Evolutionary conservation across 805 yeast genomes (phyloP), one percentile per base, ranked within the genome.

Genomic region (Metschnikowia henanensis): DNA sequence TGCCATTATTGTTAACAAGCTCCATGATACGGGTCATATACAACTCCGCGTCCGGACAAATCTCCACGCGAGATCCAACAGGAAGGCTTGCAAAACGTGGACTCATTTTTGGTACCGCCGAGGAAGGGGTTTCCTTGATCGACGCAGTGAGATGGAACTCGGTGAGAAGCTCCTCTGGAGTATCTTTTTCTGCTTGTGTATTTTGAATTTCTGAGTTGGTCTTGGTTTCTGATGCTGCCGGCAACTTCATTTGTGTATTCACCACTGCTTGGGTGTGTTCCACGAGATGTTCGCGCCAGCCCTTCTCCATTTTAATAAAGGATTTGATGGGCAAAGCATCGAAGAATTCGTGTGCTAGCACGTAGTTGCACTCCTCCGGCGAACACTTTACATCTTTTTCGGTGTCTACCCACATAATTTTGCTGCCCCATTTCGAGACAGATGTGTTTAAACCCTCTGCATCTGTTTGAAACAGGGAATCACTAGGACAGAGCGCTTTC

Each of bases 301-400:
- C 92, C 13, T 79, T 63, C 15, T 71, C 68, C 0, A 84, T 80
- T 49, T 74, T 76, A 40, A 75, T 72, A 57, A 84, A 87, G 50
- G 82, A 77, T 50, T 83, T 81, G 19, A 88, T 81, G 0, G 96
- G 95, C 43, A 88, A 66, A 0, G 96, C 95, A 63, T 88, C 96
- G 58, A 84, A 88, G 56, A 88, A 88, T 60, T 88, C 96, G 59
- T 88, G 96, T 0, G 95, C 94, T 41, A 88, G 60, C 5, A 86
- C 70, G 58, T 79, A 87, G 46, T 85, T 84, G 33, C 87, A 71
- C 25, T 54, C 57, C 6, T 44, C 44, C 2, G 53, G 60, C 1
- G 30, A 45, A 6, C 55, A 35, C 8, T 21, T 37, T 4, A 77
- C 61, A 45, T 79, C 83, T 36, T 71, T 68, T 47, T 78, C 82